Evolutionary conservation across 805 yeast genomes (phyloP), one percentile per base, ranked within the genome.

Genomic region (Candida rishiriensis): DNA sequence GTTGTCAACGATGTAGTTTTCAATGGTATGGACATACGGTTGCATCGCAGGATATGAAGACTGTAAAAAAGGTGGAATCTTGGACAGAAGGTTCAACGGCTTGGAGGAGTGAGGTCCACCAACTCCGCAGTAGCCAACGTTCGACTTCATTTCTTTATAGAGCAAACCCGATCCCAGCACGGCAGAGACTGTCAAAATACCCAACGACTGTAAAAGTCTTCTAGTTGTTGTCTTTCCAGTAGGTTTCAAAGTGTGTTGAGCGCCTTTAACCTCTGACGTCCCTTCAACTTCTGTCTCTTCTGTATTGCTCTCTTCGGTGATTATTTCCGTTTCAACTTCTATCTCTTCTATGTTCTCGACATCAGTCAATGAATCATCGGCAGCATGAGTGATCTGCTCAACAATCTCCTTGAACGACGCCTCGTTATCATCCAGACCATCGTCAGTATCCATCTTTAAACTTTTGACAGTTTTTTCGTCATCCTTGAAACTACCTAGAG

Each of bases 121-220:
- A 26, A 70, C 65, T 0, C 89, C 89, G 68, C 96, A 88, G 60
- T 79, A 88, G 0, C 96, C 96, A 35, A 79, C 71, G 30, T 76
- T 65, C 12, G 75, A 53, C 34, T 76, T 72, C 57, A 85, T 83
- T 47, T 83, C 82, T 38, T 85, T 68, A 63, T 82, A 83, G 84
- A 87, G 79, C 42, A 74, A 64, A 34, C 43, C 14, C 10, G 18
- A 14, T 0, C 70, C 72, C 51, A 71, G 69, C 6, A 76, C 53
- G 1, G 72, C 67, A 10, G 67, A 50, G 0, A 73, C 59, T 10
- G 78, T 35, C 1, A 65, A 14, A n/a, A 68, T 17, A 60, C 37
- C 36, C 5, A 21, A 37, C 6, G 28, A 16, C n/a, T 21, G 4
- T 21, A 21, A 21, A 21, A 21, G 7, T 21, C 7, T 21, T 21